Percentiles rank a stretch among this genome's conserved stretches.
These are phyloP conservation scores for Angophora floribunda DNA, from an alignment of 345 rosid genomes.

Conservation along the genomic window DNA sequence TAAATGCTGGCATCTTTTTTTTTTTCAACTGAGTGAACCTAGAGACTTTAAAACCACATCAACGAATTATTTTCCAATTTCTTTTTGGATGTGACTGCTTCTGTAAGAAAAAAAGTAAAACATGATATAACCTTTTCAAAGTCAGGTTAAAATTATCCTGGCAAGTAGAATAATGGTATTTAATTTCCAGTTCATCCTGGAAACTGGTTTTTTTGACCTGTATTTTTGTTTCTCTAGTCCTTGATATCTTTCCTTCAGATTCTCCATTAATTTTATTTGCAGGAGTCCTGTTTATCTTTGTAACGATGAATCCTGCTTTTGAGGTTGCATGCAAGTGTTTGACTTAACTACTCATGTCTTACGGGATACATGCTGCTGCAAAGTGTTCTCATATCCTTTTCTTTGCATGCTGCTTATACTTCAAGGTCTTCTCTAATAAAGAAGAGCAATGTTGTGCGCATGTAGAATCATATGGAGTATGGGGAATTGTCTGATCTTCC, in stretches of 20 bases:
- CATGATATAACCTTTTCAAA: not conserved
- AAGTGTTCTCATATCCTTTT: not conserved
- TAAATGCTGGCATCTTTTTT: slow-evolving; percentile 14
- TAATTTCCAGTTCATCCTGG: not conserved
- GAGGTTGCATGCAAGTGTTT: not conserved
- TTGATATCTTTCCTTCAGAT: not conserved
- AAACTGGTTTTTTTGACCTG: not conserved
- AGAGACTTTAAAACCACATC: not conserved
- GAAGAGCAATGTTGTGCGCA: not conserved
- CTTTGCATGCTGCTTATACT: not conserved
- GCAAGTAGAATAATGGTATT: not conserved
- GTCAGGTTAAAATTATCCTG: not conserved
- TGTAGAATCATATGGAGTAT: not conserved
- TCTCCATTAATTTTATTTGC: not conserved
- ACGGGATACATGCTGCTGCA: not conserved
- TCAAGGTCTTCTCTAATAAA: not conserved
- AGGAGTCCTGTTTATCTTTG: not conserved
- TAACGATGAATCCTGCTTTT: not conserved
- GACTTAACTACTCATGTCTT: not conserved
- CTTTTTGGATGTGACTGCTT: not conserved
- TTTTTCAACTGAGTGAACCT: not conserved
- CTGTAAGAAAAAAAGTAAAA: not conserved
- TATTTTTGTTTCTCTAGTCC: not conserved
- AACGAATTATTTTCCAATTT: not conserved
- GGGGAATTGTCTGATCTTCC: not conserved